Evolutionary conservation across 257 asterid genomes (phyloP), one percentile per base, ranked within the genome.

Genomic region (Nicotiana otophora): DNA sequence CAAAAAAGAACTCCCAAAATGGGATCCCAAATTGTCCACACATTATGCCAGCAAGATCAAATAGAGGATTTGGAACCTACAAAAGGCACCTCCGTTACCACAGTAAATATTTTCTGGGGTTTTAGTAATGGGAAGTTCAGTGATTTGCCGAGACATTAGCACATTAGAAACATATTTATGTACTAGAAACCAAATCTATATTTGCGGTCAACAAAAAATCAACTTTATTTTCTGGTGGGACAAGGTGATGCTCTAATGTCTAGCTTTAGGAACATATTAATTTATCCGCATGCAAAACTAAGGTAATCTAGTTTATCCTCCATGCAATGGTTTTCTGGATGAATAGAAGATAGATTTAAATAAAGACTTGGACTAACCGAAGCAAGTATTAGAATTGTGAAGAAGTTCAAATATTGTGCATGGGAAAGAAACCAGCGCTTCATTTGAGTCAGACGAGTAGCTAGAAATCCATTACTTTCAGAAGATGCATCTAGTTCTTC

Each of bases 1-100:
- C 98, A 46, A 91, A 83, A 78, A 95, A 95, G 69, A 95, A 95
- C 87, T 93, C 87, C 98, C 97, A 95, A 86, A 95, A 95, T 70
- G 98, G 93, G 78, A 95, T 89, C 65, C 97, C 97, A 31, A 95
- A 95, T 85, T 95, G 98, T 67, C 99, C 99, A 55, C 99, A 93
- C 98, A 95, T 95, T 86, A 95, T 95, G 82, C 99, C 99, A 54
- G 99, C 99, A 70, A 95, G 97, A 87, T 95, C 99, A 89, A 95
- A 95, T 81, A 95, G 82, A 72, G 99, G 99, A 89, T 95, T 95
- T 17, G 99, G 99, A 31, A 95, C 93, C 99, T 95, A 84, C 68
- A 83, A 77, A 82, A 78, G 39, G 7, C 7, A 72, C 23, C 4
- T 23, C 4, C 61, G 14, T 72, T 7, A 72, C 23, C 23, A 46